Evolutionary conservation across 78 protist genomes (phyloP).

Genomic region (Creolimax fragrantissima): DNA sequence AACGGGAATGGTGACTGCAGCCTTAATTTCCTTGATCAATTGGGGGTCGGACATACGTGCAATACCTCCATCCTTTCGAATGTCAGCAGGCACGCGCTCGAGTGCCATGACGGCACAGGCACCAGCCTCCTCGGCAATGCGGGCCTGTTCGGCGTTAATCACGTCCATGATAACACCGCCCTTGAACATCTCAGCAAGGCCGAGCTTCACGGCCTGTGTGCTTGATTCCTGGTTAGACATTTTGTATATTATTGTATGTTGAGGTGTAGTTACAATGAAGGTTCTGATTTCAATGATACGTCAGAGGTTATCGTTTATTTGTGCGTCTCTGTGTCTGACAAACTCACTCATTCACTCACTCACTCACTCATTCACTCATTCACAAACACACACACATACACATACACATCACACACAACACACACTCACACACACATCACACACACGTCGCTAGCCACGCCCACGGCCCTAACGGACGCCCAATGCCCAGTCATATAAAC

Average conservation of each 20-base stretch:
- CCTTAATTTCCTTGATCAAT: constrained; percentile 77
- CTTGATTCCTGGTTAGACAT: background rate
- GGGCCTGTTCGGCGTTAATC: constrained; percentile 84
- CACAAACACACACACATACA: too few species aligned
- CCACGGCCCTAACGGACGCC: too few species aligned
- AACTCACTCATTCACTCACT: too few species aligned
- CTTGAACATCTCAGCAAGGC: constrained; percentile 87
- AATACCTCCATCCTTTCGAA: constrained; percentile 86
- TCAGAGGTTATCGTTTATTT: too few species aligned
- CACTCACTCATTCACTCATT: too few species aligned
- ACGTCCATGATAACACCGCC: constrained; percentile 95
- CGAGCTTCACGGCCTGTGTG: constrained; percentile 44
- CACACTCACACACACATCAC: too few species aligned
- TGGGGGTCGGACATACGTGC: constrained; percentile 87
- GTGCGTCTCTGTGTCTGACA: too few species aligned
- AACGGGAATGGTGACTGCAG: constrained; percentile 81
- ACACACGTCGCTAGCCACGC: too few species aligned
- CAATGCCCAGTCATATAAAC: too few species aligned
- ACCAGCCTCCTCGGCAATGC: constrained; percentile 92
- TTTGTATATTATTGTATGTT: background rate
- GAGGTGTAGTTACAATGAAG: too few species aligned
- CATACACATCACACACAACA: too few species aligned
- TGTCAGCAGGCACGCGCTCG: constrained; percentile 93
- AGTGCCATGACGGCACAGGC: constrained; percentile 91
- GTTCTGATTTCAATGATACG: too few species aligned